Base-by-base conservation (phyloP, 768 basidiomycete genomes). In the Serendipita sp. region DNA sequence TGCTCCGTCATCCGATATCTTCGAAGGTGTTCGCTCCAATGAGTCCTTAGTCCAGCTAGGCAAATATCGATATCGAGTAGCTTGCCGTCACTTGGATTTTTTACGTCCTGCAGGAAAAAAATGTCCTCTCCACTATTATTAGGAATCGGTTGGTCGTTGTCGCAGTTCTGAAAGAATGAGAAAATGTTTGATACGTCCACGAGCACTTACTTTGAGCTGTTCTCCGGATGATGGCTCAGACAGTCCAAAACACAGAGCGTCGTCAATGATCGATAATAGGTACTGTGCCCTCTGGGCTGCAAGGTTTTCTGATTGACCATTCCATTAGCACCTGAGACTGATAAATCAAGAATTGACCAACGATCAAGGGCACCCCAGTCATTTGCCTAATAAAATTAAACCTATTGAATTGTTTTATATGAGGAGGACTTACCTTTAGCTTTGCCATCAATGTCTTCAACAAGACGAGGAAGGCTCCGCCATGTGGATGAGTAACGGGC, bases 381-480 rank as follows among this genome's bases (percentile, higher is more conserved):
- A 44, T 83, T 83, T 1, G 80, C 78, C 77, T 85, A 41, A 13
- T 41, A 13, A 41, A 7, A 41, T 41, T 41, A 41, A 41, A 13
- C 41, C 13, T 13, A 41, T 13, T 41, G 13, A 7, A 13, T 13
- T 5, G 41, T 5, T 7, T 5, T 7, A 13, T 41, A 41, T 41
- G 41, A 41, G 41, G 7, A 41, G 41, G 13, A 13, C 41, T 41
- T 13, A 41, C 41, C 41, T 41, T 85, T 45, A 85, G 69, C 65
- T 85, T 86, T 3, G 84, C 84, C 84, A 85, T 85, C 53, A 85
- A 67, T 0, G 81, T 82, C 70, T 85, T 85, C 69, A 86, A 73
- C 2, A 78, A 75, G 45, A 79, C 77, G 3, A 85, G 72, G 68
- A 85, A 85, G 65, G 81, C 77, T 16, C 79, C 80, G 0, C 80